A percentile compares a stretch with the other conserved stretches of the same genome.
phyloP scores from a whole-genome alignment of 805 yeast species.

The Wickerhamomyces mucosus region DNA sequence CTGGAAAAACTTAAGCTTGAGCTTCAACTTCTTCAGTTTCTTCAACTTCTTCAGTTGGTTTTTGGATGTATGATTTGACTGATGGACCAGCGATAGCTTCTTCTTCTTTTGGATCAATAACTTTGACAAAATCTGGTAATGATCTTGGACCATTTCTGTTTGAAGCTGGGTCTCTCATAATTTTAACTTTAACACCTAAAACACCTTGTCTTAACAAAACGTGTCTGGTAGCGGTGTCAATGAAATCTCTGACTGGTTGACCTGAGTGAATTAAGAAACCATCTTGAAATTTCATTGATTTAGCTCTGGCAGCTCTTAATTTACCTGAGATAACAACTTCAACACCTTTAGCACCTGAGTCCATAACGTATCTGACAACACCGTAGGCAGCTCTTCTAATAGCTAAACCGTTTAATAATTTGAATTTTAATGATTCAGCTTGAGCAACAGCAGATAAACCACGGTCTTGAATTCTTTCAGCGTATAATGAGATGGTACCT shows the following conservation, averaged over 20 bases:
- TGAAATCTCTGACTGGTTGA: conserved; percentile 99
- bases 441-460: conserved; percentile 99
- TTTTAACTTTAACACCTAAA: conserved; percentile 98
- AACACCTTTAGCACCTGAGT: conserved; percentile 99
- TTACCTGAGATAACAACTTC: conserved; percentile 99
- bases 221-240: conserved; percentile 98
- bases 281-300: conserved; percentile 99
- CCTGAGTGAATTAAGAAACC: conserved; percentile 99
- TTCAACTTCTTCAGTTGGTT: conserved; percentile 15
- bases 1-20: neutral
- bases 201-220: conserved; percentile 99
- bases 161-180: conserved; percentile 96
- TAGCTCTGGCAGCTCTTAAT: conserved; percentile 99
- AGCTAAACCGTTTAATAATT: conserved; percentile 96
- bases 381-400: conserved; percentile 99
- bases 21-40: conserved; percentile 9
- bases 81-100: conserved; percentile 69
- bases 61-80: conserved; percentile 62
- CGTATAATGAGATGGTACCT: conserved; percentile 89
- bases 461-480: conserved; percentile 99
- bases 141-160: conserved; percentile 81
- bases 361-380: conserved; percentile 99
- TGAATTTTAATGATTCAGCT: conserved; percentile 98
- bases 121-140: conserved; percentile 90
- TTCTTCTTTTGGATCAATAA: conserved; percentile 93